Base-by-base conservation (phyloP, 164 flowering plant genomes). In the Saururus chinensis region DNA sequence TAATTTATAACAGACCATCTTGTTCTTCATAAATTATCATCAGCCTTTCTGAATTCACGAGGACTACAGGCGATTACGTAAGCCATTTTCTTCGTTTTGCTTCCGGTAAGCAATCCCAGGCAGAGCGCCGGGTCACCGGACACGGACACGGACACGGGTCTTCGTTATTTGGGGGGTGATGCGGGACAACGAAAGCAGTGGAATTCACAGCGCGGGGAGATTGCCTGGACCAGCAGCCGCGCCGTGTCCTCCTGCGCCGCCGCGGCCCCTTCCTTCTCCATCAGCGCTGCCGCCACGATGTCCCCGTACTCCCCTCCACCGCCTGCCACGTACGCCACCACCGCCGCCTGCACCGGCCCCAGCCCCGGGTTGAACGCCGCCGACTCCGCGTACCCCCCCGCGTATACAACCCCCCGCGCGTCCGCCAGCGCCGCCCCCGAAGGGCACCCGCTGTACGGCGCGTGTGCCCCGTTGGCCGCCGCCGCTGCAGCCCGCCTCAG, bases 311-410 rank as follows among this genome's bases (percentile, higher is more conserved):
- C 82, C 16, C 77, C 88, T 5, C 92, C 89, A 0, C 78, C 81
- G 0, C 85, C 68, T 0, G 81, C 87, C 30, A 93, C 62, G 59
- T 75, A 93, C 10, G 85, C 95, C 68, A 90, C 83, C 65, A 93
- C 10, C 52, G 98, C 98, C 60, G 92, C 89, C 80, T 93, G 98
- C 0, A 84, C 77, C 4, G 98, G 97, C 25, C 85, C 86, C 66
- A 88, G 54, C 57, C 98, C 88, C 37, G 98, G 97, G 60, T 88
- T 93, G 74, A 81, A 86, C 1, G 98, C 98, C 8, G 97, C 98
- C 3, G 98, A 90, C 59, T 93, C 98, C 73, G 62, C 71, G 62
- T 93, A 93, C 0, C 82, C 79, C 9, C 98, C 98, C 17, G 62
- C 78, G 62, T 77, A 85, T 2, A 93, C 66, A 53, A 74, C 70